Evolutionary conservation across 805 yeast species (phyloP).

Genomic region (Isabelozyma gotoi): DNA sequence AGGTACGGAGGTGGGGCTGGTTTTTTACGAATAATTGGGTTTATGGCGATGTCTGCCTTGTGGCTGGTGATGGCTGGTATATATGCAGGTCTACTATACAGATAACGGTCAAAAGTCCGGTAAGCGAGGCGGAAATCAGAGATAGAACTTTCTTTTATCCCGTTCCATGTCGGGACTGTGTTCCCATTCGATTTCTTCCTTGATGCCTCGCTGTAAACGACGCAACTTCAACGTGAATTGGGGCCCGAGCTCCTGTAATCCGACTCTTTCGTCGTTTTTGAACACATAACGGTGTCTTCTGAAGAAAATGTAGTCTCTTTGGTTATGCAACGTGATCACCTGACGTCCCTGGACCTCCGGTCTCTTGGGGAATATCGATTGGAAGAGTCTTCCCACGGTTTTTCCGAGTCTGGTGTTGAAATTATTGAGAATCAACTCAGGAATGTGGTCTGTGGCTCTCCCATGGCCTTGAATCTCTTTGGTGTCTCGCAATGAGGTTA

Average conservation of each 20-base stretch:
- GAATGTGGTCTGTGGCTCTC: constrained; percentile 83
- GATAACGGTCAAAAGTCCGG: too few species aligned
- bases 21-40: too few species aligned
- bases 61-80: too few species aligned
- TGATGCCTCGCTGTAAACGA: constrained; percentile 86
- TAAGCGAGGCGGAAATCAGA: too few species aligned
- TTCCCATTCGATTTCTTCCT: constrained; percentile 95
- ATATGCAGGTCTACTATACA: not conserved
- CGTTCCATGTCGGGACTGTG: constrained; percentile 95
- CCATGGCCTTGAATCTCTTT: constrained; percentile 86
- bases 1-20: too few species aligned
- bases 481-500: constrained; percentile 74
- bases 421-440: constrained; percentile 89
- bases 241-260: constrained; percentile 94
- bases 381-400: constrained; percentile 90
- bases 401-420: constrained; percentile 91
- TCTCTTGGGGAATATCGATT: constrained; percentile 84
- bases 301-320: constrained; percentile 92
- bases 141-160: constrained; percentile 88
- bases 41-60: too few species aligned
- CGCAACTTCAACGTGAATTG: constrained; percentile 89
- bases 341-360: constrained; percentile 97
- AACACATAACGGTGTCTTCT: constrained; percentile 93
- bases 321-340: constrained; percentile 93
- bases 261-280: constrained; percentile 87